phyloP scores from a whole-genome alignment of 495 filamentous ascomycete genomes.

The Aspergillus affinis region DNA sequence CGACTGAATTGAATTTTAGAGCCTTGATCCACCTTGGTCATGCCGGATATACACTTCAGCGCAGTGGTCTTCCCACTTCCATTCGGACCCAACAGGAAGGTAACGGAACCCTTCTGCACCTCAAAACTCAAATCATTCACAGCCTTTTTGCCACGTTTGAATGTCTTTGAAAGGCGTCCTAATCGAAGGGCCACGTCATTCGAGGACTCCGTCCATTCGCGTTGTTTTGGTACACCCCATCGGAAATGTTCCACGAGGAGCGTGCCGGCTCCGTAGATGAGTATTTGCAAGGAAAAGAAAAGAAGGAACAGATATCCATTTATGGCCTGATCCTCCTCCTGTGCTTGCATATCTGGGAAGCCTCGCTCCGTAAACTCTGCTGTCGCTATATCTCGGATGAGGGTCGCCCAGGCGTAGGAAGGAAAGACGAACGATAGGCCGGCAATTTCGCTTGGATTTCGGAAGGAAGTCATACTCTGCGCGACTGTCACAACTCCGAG shows the following conservation, averaged over 20 bases:
- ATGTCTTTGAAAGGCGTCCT: background rate
- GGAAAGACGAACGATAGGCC: background rate
- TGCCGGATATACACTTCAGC: background rate
- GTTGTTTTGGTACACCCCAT: background rate
- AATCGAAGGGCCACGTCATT: background rate
- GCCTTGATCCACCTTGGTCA: background rate
- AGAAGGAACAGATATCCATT: background rate
- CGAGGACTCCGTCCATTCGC: background rate
- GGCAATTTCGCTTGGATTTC: background rate
- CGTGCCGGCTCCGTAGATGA: background rate
- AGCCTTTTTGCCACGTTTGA: background rate
- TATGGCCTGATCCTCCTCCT: background rate
- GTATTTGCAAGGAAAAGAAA: background rate
- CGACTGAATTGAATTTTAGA: background rate
- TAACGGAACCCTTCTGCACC: background rate
- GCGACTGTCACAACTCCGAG: background rate
- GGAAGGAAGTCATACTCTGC: background rate
- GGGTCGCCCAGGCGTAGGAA: background rate
- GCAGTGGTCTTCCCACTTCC: constrained; percentile 2
- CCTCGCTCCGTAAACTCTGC: background rate
- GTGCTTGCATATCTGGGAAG: background rate
- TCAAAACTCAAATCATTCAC: background rate
- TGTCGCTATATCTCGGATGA: background rate
- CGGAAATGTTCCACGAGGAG: background rate
- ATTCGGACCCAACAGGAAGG: background rate